Evolutionary conservation across 352 stramenopile genomes (phyloP).

Genomic region (Peronospora farinosa): DNA sequence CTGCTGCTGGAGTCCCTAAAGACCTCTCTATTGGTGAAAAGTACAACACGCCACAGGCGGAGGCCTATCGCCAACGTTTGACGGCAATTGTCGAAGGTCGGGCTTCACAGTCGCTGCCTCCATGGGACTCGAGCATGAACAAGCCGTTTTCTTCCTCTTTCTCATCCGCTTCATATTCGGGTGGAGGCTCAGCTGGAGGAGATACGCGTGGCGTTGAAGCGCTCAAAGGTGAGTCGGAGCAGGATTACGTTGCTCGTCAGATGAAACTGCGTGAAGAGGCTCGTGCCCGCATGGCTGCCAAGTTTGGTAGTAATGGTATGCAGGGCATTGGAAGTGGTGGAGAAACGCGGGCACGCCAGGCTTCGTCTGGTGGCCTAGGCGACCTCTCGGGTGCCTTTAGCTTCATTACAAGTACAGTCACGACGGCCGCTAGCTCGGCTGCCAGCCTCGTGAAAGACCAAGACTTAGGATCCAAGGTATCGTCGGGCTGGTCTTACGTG

Average conservation of each 20-base stretch:
- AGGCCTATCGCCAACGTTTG: slow-evolving; percentile 59
- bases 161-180: slow-evolving; percentile 24
- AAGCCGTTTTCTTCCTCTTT: slow-evolving; percentile 39
- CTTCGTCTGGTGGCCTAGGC: slow-evolving; percentile 31
- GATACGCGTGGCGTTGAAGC: slow-evolving; percentile 72
- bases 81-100: slow-evolving; percentile 60
- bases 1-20: slow-evolving; percentile 54
- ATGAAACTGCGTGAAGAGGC: slow-evolving; percentile 69
- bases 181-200: slow-evolving; percentile 22
- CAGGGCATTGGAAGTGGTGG: slow-evolving; percentile 73
- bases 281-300: slow-evolving; percentile 69
- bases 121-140: slow-evolving; percentile 52
- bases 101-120: slow-evolving; percentile 40
- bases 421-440: slow-evolving; percentile 54
- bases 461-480: slow-evolving; percentile 71
- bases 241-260: slow-evolving; percentile 72
- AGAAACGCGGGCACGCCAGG: slow-evolving; percentile 41
- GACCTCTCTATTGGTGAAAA: slow-evolving; percentile 75
- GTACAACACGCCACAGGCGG: slow-evolving; percentile 80
- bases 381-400: slow-evolving; percentile 69
- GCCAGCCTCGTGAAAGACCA: slow-evolving; percentile 70
- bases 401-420: slow-evolving; percentile 68
- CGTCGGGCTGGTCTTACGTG: slow-evolving; percentile 69
- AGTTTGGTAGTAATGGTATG: slow-evolving; percentile 70
- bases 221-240: slow-evolving; percentile 73